These are phyloP conservation scores for Cyberlindnera xylosilytica DNA, from an alignment of 805 yeast genomes.

Conservation along the genomic window DNA sequence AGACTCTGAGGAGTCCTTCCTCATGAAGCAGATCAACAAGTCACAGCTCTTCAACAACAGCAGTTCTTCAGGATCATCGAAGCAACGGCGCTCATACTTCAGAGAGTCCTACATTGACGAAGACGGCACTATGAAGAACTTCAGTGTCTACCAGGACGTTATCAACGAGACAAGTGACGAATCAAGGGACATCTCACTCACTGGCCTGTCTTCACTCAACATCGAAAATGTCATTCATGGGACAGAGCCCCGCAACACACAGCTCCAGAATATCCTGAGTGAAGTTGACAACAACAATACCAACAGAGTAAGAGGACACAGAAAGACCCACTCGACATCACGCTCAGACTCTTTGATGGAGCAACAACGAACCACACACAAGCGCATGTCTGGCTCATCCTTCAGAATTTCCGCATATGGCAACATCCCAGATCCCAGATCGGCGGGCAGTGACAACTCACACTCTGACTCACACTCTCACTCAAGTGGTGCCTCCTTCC, in stretches of 20 bases:
- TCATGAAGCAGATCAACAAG: conserved; percentile 26
- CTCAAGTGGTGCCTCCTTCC: neutral
- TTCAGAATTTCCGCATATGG: conserved; percentile 7
- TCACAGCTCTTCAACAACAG: conserved; percentile 25
- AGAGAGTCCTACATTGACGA: conserved; percentile 27
- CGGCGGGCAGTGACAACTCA: too few relatives aligned
- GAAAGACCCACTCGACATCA: conserved; percentile 7
- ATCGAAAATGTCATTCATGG: conserved; percentile 10
- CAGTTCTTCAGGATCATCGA: conserved; percentile 1
- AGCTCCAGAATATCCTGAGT: conserved; percentile 11
- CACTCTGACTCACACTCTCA: neutral
- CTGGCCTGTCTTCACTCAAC: conserved; percentile 21
- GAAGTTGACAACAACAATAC: conserved; percentile 16
- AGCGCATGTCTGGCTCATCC: conserved; percentile 11
- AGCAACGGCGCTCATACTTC: conserved; percentile 21
- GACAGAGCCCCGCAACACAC: conserved; percentile 5
- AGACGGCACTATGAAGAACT: conserved; percentile 19
- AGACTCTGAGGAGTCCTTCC: conserved; percentile 29
- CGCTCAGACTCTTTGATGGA: conserved; percentile 11
- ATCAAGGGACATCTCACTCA: conserved; percentile 18
- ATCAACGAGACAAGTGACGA: conserved; percentile 24
- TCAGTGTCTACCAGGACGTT: conserved; percentile 24
- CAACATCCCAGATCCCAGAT: neutral
- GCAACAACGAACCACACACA: conserved; percentile 2
- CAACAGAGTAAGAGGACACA: conserved; percentile 3